Evolutionary conservation across 495 filamentous ascomycete genomes (phyloP).

Genomic region (Xylaria longipes): DNA sequence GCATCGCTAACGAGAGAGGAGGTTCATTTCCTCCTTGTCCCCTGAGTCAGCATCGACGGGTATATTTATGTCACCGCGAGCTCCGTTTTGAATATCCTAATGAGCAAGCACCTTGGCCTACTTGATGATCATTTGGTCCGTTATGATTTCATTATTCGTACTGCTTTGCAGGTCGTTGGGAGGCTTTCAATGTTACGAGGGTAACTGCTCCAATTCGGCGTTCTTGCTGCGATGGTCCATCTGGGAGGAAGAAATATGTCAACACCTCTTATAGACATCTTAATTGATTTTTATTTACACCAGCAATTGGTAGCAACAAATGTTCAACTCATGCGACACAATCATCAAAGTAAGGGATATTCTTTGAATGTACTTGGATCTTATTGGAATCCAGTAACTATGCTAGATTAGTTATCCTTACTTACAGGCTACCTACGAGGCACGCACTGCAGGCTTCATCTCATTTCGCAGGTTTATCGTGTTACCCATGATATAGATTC

Average conservation of each 20-base stretch:
- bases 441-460: not conserved
- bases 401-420: not conserved
- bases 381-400: not conserved
- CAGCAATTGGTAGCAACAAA: not conserved
- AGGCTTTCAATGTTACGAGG: too few relatives aligned
- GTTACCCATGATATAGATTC: not conserved
- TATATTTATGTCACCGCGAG: too few relatives aligned
- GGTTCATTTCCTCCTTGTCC: not conserved
- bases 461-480: not conserved
- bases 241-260: not conserved
- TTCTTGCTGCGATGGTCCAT: too few relatives aligned
- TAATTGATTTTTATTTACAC: not conserved
- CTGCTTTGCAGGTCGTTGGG: too few relatives aligned
- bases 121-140: too few relatives aligned
- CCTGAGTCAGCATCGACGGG: too few relatives aligned
- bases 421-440: not conserved
- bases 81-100: too few relatives aligned
- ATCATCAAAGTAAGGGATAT: not conserved
- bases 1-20: not conserved
- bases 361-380: too few relatives aligned
- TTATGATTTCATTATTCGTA: too few relatives aligned
- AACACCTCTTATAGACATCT: not conserved
- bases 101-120: too few relatives aligned
- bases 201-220: too few relatives aligned
- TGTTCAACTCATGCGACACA: not conserved